Percentiles rank a stretch among this genome's conserved stretches.
Evolutionary conservation across 2,329 filamentous ascomycete species (phyloP).

Genomic region (Fulvia fulva): DNA sequence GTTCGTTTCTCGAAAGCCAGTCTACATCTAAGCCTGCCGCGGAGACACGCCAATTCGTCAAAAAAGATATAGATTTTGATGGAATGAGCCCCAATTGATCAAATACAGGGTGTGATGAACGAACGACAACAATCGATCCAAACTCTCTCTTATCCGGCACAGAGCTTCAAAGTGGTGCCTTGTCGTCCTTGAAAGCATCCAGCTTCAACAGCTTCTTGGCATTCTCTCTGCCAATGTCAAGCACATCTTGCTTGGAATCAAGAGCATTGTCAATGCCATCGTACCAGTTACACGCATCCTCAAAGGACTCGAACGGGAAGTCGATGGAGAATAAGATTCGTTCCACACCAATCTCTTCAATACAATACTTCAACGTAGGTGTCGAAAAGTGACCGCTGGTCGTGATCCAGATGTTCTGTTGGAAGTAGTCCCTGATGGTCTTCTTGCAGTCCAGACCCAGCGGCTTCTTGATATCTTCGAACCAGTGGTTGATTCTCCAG

Average conservation of each 20-base stretch:
- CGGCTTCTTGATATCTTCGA: constrained; percentile 54
- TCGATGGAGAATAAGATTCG: constrained; percentile 31
- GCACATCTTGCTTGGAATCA: constrained; percentile 13
- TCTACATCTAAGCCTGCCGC: no score
- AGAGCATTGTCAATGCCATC: constrained; percentile 23
- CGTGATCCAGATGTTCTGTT: constrained; percentile 54
- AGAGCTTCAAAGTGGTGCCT: constrained; percentile 1
- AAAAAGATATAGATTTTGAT: no score
- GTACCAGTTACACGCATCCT: constrained; percentile 30
- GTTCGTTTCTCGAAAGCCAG: no score
- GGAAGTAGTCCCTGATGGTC: constrained; percentile 51
- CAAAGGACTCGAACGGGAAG: constrained; percentile 30
- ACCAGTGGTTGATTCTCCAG: constrained; percentile 48
- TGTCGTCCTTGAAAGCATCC: constrained; percentile 22
- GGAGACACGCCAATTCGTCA: no score
- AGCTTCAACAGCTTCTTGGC: constrained; percentile 30
- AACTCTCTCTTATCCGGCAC: no score
- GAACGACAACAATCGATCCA: no score
- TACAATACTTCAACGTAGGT: constrained; percentile 48
- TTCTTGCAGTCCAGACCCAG: constrained; percentile 48
- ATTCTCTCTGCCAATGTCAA: constrained; percentile 30
- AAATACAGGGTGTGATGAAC: no score
- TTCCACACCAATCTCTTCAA: constrained; percentile 43
- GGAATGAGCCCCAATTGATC: no score
- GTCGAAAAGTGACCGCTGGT: constrained; percentile 56